phyloP scores from a whole-genome alignment of 1,139 yeast genomes.

The Yamadazyma pseudoaaseri region DNA sequence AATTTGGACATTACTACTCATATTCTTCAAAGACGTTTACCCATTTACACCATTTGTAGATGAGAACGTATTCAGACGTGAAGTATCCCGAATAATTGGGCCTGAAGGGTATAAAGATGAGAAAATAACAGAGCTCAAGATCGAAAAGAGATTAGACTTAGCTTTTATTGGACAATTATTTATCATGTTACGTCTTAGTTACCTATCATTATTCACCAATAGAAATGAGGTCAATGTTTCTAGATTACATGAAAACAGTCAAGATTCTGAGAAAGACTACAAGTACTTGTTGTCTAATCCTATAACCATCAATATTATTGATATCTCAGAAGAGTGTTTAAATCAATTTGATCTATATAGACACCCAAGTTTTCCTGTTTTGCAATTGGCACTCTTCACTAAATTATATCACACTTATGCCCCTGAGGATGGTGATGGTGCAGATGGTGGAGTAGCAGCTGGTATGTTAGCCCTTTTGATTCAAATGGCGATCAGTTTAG shows the following conservation, averaged over 20 bases:
- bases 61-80: slow-evolving; percentile 23
- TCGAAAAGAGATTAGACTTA: slow-evolving; percentile 32
- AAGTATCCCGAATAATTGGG: slow-evolving; percentile 27
- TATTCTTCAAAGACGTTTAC: slow-evolving; percentile 31
- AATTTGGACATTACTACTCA: slow-evolving; percentile 30
- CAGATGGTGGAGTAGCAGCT: slow-evolving; percentile 45
- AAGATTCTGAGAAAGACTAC: slow-evolving; percentile 28
- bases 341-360: slow-evolving; percentile 49
- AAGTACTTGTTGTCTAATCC: slow-evolving; percentile 47
- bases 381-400: slow-evolving; percentile 45
- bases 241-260: slow-evolving; percentile 21
- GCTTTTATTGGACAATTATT: slow-evolving; percentile 33
- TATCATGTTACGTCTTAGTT: slow-evolving; percentile 28
- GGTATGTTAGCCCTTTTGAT: slow-evolving; percentile 35
- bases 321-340: slow-evolving; percentile 53
- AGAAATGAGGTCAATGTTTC: slow-evolving; percentile 25
- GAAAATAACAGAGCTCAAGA: slow-evolving; percentile 18
- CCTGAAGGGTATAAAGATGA: slow-evolving; percentile 21
- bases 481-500: slow-evolving; percentile 45
- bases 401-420: slow-evolving; percentile 41
- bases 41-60: slow-evolving; percentile 40
- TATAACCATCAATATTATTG: slow-evolving; percentile 41
- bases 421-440: slow-evolving; percentile 54
- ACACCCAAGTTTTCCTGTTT: slow-evolving; percentile 47
- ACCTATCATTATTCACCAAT: slow-evolving; percentile 35